These are phyloP conservation scores for Phytophthora macrochlamydospora DNA, from an alignment of 352 stramenopile genomes.

Conservation along the genomic window DNA sequence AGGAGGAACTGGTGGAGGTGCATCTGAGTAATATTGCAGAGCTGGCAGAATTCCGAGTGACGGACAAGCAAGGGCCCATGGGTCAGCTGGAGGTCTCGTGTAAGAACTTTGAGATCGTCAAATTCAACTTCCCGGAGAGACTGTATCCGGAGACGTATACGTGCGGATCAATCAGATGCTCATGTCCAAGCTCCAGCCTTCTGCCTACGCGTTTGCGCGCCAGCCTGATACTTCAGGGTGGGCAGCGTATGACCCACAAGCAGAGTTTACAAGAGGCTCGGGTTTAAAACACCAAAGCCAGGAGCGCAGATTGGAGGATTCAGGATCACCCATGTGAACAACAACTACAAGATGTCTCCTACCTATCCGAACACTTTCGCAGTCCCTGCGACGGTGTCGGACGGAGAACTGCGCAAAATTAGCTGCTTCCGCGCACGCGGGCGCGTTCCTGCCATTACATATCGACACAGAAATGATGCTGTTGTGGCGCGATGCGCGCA, in stretches of 20 bases:
- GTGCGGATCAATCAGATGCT: constrained; percentile 74
- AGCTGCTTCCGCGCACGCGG: constrained; percentile 92
- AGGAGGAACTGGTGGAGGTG: constrained; percentile 62
- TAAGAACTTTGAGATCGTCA: constrained; percentile 88
- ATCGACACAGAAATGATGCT: constrained; percentile 89
- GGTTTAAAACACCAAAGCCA: constrained; percentile 50
- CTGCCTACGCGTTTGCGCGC: constrained; percentile 51
- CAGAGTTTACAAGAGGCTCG: constrained; percentile 68
- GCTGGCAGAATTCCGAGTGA: constrained; percentile 60
- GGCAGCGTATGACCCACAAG: constrained; percentile 55
- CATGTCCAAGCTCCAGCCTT: constrained; percentile 49
- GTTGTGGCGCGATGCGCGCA: constrained; percentile 94
- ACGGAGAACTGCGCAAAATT: constrained; percentile 89
- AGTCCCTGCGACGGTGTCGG: constrained; percentile 91
- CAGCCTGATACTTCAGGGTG: constrained; percentile 56
- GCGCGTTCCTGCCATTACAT: constrained; percentile 93
- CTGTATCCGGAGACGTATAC: constrained; percentile 67
- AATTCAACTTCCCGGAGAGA: constrained; percentile 75
- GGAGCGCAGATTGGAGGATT: constrained; percentile 56
- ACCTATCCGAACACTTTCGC: constrained; percentile 88
- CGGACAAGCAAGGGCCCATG: constrained; percentile 46
- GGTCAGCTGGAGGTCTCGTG: constrained; percentile 83
- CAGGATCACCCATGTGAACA: constrained; percentile 71
- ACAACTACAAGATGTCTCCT: constrained; percentile 77
- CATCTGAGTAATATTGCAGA: constrained; percentile 81